Conservation (phyloP, 2,329 filamentous ascomycete genomes). For the Pestalotiopsis sp. region DNA sequence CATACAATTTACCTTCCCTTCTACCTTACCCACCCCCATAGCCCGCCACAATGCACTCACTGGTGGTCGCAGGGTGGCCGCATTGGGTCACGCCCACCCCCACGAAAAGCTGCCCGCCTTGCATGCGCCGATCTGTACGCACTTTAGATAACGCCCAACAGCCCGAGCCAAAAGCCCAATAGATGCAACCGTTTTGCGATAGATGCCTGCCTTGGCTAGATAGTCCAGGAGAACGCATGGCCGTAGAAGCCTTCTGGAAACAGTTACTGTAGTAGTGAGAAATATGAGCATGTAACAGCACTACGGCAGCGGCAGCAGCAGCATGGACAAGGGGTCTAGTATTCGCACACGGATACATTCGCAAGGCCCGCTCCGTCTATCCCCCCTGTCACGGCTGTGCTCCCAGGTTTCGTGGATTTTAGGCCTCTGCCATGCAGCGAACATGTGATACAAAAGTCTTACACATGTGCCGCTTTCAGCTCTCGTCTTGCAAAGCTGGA, state of each 20-base stretch:
- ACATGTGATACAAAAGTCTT: neutral
- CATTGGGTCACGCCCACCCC: neutral
- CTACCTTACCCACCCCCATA: too few relatives aligned
- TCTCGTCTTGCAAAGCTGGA: neutral
- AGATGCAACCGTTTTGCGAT: neutral
- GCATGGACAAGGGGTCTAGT: neutral
- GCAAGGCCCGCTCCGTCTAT: neutral
- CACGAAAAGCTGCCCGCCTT: neutral
- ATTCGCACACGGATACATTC: neutral
- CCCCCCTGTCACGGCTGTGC: neutral
- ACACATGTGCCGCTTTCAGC: neutral
- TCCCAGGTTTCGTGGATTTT: neutral
- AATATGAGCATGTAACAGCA: neutral
- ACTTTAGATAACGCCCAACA: neutral
- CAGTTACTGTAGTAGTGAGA: neutral
- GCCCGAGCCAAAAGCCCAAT: neutral
- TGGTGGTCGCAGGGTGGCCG: conserved; percentile 3
- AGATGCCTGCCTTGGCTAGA: neutral
- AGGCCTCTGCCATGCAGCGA: neutral
- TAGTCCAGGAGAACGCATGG: neutral
- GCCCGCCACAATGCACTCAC: neutral
- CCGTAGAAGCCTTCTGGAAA: neutral
- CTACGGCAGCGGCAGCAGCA: neutral
- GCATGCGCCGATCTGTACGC: neutral
- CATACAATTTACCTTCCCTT: too few relatives aligned